Percentiles rank a stretch among this genome's conserved stretches.
These are phyloP conservation scores for Arthrocladium fulminans DNA, from an alignment of 2,329 filamentous ascomycete species.

Conservation along the genomic window DNA sequence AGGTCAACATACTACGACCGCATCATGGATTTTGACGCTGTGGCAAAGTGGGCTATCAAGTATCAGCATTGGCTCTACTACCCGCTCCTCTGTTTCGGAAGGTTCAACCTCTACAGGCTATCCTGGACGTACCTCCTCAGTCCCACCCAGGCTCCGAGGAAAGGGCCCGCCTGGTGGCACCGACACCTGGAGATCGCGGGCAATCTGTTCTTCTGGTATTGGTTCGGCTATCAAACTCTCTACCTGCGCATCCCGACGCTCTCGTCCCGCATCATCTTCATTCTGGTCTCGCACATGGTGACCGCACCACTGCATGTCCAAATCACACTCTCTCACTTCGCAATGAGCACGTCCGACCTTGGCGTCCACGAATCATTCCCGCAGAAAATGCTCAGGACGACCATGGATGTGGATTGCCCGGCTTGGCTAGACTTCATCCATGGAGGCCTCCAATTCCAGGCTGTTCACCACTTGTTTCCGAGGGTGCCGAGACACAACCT, in stretches of 20 bases:
- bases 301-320: constrained; percentile 78
- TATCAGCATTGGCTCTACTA: constrained; percentile 79
- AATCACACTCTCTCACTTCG: constrained; percentile 85
- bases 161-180: constrained; percentile 75
- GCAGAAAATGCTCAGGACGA: constrained; percentile 82
- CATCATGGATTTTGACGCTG: constrained; percentile 66
- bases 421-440: constrained; percentile 83
- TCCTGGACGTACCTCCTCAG: constrained; percentile 67
- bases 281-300: constrained; percentile 70
- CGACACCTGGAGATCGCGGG: constrained; percentile 69
- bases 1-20: constrained; percentile 76
- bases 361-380: constrained; percentile 78
- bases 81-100: constrained; percentile 66
- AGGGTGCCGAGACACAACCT: constrained; percentile 78
- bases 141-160: constrained; percentile 58
- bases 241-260: constrained; percentile 63
- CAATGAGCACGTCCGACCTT: constrained; percentile 81
- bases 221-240: constrained; percentile 72
- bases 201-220: constrained; percentile 72
- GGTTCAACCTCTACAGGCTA: constrained; percentile 78
- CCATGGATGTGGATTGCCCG: constrained; percentile 90
- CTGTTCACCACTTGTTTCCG: constrained; percentile 75
- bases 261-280: constrained; percentile 59
- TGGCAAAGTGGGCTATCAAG: constrained; percentile 61
- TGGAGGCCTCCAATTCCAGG: constrained; percentile 81